Evolutionary conservation across 208 protist species (phyloP), one percentile per base, ranked within the genome.

Genomic region (Herpetomonas tarakana): DNA sequence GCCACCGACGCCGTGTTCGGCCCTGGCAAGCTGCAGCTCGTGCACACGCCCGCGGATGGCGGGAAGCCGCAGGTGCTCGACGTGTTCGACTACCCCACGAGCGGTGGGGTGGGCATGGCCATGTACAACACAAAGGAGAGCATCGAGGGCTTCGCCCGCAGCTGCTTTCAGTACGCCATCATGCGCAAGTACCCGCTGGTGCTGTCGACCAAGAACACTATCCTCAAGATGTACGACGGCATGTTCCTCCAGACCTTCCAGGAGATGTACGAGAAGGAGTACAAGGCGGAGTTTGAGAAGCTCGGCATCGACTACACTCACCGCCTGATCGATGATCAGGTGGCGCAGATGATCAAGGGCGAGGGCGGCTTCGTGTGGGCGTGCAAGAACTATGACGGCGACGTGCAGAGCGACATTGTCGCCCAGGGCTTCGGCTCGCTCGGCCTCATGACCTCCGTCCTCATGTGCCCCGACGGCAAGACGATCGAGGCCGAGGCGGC

Each of bases 341-440:
- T 99, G 44, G 98, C 98, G 41, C 91, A 98, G 73, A 84, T 89
- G 71, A 79, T 97, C 25, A 98, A 97, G 74, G 83, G 85, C 56
- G 66, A 81, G 41, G 92, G 92, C 52, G 92, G 96, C 28, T 98
- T 98, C 63, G 94, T 99, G 30, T 98, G 97, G 97, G 97, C 97
- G 11, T 99, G 97, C 81, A 99, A 99, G 83, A 99, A 99, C 85
- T 99, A 99, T 79, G 98, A 99, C 68, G 98, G 98, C 26, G 98
- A 99, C 70, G 98, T 99, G 31, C 97, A 99, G 83, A 98, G 92
- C 39, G 98, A 99, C 71, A 93, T 97, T 26, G 96, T 98, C n/a
- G 97, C 97, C 26, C 91, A 98, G 84, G 97, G 97, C 51, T 99
- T 91, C 62, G 98, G 98, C 59, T 98, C 95, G 7, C 84, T 99